Evolutionary conservation across 345 rosid species (phyloP).

Genomic region (Dovyalis caffra): DNA sequence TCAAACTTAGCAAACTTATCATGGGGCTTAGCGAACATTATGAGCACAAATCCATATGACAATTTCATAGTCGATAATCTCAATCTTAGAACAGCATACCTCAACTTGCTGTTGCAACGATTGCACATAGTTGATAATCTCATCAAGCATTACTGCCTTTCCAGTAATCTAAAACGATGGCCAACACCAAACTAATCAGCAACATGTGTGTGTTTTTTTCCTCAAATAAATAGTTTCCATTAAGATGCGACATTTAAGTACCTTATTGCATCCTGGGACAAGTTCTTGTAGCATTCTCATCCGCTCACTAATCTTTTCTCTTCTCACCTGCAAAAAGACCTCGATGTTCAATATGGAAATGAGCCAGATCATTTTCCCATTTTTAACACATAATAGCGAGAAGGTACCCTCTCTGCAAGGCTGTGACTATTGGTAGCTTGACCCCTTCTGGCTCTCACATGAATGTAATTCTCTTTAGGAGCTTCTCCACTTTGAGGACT

Average conservation of each 20-base stretch:
- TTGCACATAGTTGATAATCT: constrained; percentile 96
- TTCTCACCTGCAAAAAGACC: constrained; percentile 63
- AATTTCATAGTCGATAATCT: neutral
- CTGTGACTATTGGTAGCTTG: constrained; percentile 97
- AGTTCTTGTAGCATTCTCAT: constrained; percentile 98
- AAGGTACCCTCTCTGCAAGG: too few species aligned
- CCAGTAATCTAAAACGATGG: constrained; percentile 73
- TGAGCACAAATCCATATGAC: too few species aligned
- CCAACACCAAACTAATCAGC: constrained; percentile 19
- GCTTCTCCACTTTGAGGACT: constrained; percentile 62
- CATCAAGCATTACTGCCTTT: constrained; percentile 97
- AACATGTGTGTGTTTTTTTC: neutral
- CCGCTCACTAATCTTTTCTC: constrained; percentile 94
- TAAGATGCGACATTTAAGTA: constrained; percentile 21
- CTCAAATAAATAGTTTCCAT: neutral
- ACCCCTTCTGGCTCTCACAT: constrained; percentile 93
- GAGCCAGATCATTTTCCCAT: neutral
- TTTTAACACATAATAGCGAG: neutral
- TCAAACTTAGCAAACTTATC: neutral
- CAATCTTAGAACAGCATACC: constrained; percentile 47
- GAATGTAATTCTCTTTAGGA: constrained; percentile 77
- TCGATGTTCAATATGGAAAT: constrained; percentile 16
- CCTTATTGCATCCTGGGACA: constrained; percentile 98
- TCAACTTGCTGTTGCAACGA: constrained; percentile 95
- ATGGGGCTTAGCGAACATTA: too few species aligned